Evolutionary conservation across 2,329 filamentous ascomycete genomes (phyloP).

Genomic region (Penicillium sp.): DNA sequence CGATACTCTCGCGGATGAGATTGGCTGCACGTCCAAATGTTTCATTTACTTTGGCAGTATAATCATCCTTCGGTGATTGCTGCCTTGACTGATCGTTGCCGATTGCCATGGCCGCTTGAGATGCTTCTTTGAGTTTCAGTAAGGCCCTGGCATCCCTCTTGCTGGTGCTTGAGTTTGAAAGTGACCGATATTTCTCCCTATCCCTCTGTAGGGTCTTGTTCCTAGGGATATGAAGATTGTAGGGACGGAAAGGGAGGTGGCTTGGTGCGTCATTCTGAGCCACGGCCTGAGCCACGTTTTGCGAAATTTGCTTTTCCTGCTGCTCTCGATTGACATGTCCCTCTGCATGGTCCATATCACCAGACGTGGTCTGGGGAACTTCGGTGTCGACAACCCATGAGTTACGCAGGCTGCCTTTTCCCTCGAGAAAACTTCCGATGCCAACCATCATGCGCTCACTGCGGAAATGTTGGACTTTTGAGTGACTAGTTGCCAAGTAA

Average conservation of each 20-base stretch:
- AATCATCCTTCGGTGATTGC: conserved; percentile 4
- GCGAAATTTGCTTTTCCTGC: conserved; percentile 11
- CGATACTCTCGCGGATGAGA: conserved; percentile 42
- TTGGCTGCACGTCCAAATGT: conserved; percentile 45
- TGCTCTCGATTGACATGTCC: conserved; percentile 13
- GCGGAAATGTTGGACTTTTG: conserved; percentile 45
- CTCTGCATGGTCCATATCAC: not conserved
- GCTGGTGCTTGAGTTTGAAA: not conserved
- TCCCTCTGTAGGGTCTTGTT: not conserved
- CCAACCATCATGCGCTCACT: conserved; percentile 57
- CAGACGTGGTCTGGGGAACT: not conserved
- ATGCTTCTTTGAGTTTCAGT: not conserved
- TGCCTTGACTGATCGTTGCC: not conserved
- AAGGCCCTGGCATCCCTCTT: not conserved
- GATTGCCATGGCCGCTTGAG: not conserved
- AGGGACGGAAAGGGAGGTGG: conserved; percentile 1
- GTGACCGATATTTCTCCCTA: not conserved
- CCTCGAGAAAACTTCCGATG: conserved; percentile 50
- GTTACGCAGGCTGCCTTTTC: conserved; percentile 30
- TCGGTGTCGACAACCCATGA: conserved; percentile 11
- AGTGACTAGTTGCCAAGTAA: conserved; percentile 55
- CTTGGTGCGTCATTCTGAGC: not conserved
- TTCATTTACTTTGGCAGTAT: conserved; percentile 8
- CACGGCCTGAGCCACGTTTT: not conserved
- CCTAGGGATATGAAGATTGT: conserved; percentile 1